Conservation (phyloP, 176 grass and related monocot genomes). For the Oryza longistaminata region DNA sequence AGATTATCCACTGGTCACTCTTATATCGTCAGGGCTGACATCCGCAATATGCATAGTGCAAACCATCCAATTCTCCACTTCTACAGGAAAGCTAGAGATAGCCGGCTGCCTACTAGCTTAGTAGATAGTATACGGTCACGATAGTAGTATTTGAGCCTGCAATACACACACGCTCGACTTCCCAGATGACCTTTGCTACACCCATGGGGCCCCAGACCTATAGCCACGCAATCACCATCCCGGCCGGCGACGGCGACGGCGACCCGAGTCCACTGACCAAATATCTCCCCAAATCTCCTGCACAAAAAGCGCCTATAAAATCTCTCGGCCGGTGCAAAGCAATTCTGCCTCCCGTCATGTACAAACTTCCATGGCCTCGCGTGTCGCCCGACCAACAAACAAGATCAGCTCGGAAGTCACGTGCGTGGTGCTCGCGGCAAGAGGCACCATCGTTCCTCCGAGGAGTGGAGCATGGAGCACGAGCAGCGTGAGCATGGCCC, state of each 20-base stretch:
- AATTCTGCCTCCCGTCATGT: neutral
- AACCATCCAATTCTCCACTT: neutral
- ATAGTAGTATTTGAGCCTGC: neutral
- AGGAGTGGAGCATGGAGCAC: conserved; percentile 25
- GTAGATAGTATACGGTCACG: no score
- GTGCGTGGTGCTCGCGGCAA: neutral
- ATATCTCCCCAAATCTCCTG: neutral
- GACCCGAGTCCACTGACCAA: neutral
- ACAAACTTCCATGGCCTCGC: no score
- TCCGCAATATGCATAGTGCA: neutral
- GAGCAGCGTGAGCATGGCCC: neutral
- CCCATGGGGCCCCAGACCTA: conserved; percentile 2
- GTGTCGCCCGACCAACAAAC: neutral
- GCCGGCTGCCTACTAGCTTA: neutral
- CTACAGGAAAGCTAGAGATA: neutral
- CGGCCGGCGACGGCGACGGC: neutral
- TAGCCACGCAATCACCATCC: neutral
- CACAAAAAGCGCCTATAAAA: conserved; percentile 21
- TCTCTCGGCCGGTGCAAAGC: conserved; percentile 6
- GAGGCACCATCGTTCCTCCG: neutral
- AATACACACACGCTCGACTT: neutral
- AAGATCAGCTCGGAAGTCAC: neutral
- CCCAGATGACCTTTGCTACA: conserved; percentile 9
- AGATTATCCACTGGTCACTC: neutral
- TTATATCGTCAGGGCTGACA: neutral